Conservation (phyloP, 1,139 yeast species). For the Scheffersomyces insectosa region DNA sequence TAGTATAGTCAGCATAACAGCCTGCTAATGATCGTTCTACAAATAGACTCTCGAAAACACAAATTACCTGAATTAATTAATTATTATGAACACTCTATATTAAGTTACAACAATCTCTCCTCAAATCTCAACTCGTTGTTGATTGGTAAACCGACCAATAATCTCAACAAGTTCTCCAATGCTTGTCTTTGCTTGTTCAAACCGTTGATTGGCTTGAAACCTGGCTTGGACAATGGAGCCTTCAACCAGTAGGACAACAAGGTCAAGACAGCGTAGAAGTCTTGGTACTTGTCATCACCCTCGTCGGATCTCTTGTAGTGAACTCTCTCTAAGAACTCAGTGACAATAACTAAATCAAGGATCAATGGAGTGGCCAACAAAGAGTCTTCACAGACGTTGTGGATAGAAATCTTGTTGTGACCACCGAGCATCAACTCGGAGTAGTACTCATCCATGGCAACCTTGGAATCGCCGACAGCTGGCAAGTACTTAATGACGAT, state of each 20-base stretch:
- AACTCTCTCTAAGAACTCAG: constrained; percentile 88
- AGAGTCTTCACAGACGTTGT: constrained; percentile 96
- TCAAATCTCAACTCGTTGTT: constrained; percentile 91
- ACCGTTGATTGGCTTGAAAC: constrained; percentile 88
- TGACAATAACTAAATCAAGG: constrained; percentile 84
- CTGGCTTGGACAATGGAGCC: constrained; percentile 92
- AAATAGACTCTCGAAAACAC: no score
- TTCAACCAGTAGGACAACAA: constrained; percentile 94
- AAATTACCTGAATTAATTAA: no score
- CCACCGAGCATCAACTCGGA: constrained; percentile 97
- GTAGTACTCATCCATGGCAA: constrained; percentile 98
- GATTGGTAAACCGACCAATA: constrained; percentile 87
- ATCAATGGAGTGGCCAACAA: constrained; percentile 92
- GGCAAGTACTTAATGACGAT: constrained; percentile 92
- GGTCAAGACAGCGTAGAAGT: constrained; percentile 82
- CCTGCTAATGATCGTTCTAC: no score
- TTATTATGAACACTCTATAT: neutral
- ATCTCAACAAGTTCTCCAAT: constrained; percentile 85
- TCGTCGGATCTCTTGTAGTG: constrained; percentile 60
- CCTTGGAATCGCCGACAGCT: constrained; percentile 95
- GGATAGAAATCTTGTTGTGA: constrained; percentile 89
- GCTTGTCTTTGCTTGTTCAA: constrained; percentile 94
- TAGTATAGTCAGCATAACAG: no score
- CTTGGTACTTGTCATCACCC: constrained; percentile 50
- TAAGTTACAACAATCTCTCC: constrained; percentile 65